Conservation (phyloP, 2,329 filamentous ascomycete species). For the Mycosphaerella arachidis region DNA sequence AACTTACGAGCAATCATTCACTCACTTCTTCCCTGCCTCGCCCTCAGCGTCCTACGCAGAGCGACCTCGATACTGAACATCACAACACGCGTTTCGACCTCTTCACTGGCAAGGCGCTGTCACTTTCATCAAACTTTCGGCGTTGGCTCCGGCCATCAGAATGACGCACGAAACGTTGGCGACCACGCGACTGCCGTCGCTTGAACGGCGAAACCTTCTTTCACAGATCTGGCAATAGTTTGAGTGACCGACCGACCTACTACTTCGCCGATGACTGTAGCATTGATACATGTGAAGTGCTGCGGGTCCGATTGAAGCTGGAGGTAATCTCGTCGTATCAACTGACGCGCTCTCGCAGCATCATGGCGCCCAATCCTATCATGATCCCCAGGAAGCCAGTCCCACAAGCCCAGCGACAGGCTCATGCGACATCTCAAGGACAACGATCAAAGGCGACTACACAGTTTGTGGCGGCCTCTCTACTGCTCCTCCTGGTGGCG, state of each 20-base stretch:
- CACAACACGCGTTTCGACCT: no score
- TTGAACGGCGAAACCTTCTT: neutral
- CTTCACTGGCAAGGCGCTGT: no score
- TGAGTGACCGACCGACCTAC: no score
- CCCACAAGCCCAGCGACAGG: neutral
- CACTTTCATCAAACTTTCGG: neutral
- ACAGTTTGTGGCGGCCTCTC: conserved; percentile 11
- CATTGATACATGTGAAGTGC: no score
- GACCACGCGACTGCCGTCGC: neutral
- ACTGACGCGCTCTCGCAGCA: neutral
- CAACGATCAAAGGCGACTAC: neutral
- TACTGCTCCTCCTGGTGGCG: conserved; percentile 15
- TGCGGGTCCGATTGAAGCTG: no score
- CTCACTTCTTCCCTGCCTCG: no score
- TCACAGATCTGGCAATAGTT: neutral
- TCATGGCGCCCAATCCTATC: conserved; percentile 8
- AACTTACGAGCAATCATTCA: no score
- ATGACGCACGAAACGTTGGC: neutral
- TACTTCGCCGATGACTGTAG: no score
- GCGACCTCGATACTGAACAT: no score
- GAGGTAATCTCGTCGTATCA: no score
- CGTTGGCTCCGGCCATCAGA: neutral
- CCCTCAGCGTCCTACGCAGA: no score
- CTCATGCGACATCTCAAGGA: neutral
- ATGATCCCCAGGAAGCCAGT: conserved; percentile 10